Conservation (phyloP, 495 filamentous ascomycete species). For the Penicillium cosmopolitanum region DNA sequence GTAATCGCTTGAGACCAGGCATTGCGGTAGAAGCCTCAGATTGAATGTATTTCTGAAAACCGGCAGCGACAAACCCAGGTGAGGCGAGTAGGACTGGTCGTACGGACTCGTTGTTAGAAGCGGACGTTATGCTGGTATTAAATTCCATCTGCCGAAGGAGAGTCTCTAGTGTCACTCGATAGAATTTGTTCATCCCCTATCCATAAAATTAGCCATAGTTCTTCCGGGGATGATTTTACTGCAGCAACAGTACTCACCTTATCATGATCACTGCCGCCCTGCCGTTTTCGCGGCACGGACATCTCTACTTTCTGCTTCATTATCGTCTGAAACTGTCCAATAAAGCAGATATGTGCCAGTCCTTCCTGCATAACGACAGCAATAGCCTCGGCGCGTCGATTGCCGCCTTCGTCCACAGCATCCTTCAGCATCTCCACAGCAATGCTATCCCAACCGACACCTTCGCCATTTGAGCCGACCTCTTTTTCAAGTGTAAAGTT, state of each 20-base stretch:
- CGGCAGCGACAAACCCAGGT: constrained; percentile 82
- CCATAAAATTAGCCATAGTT: constrained; percentile 16
- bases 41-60: constrained; percentile 81
- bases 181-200: constrained; percentile 78
- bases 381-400: constrained; percentile 70
- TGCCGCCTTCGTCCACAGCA: constrained; percentile 73
- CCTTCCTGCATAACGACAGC: constrained; percentile 96
- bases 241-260: constrained; percentile 43
- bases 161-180: constrained; percentile 72
- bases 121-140: constrained; percentile 47
- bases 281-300: constrained; percentile 77
- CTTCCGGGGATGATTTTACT: neutral
- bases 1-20: constrained; percentile 63
- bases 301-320: constrained; percentile 86
- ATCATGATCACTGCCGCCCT: constrained; percentile 64
- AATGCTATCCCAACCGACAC: constrained; percentile 88
- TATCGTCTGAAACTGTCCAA: constrained; percentile 89
- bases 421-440: constrained; percentile 78
- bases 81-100: constrained; percentile 84
- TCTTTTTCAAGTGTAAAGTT: constrained; percentile 83
- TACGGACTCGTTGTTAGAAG: constrained; percentile 40
- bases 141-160: constrained; percentile 81
- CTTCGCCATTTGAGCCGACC: constrained; percentile 43
- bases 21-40: constrained; percentile 60
- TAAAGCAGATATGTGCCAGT: constrained; percentile 87